A percentile compares a stretch with the other conserved stretches of the same genome.
These are phyloP conservation scores for Albifimbria verrucaria DNA, from an alignment of 2,329 filamentous ascomycete species.

Conservation along the genomic window DNA sequence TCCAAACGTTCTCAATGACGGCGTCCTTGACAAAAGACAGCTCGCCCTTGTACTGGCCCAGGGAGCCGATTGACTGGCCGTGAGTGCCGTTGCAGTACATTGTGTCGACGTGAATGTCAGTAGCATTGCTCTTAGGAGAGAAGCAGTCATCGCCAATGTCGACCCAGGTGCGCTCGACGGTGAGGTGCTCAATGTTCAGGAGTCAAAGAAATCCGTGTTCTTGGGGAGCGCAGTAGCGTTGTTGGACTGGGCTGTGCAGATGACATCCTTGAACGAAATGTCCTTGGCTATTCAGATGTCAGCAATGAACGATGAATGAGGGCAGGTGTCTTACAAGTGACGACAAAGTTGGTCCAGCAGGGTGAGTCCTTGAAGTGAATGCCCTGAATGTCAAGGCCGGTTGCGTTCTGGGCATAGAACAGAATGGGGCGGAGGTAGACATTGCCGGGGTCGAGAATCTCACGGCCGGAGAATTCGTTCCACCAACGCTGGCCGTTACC, in stretches of 20 bases:
- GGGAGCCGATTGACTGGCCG: slow-evolving; percentile 55
- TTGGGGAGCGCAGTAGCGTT: slow-evolving; percentile 45
- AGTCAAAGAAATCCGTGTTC: slow-evolving; percentile 63
- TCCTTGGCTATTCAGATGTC: too few species aligned
- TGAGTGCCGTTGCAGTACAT: slow-evolving; percentile 60
- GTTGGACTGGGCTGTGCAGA: slow-evolving; percentile 50
- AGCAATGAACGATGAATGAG: too few species aligned
- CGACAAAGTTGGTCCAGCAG: slow-evolving; percentile 62
- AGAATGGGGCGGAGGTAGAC: slow-evolving; percentile 56
- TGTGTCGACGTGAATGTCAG: slow-evolving; percentile 55
- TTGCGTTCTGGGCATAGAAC: slow-evolving; percentile 60
- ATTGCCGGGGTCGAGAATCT: slow-evolving; percentile 51
- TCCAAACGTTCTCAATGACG: slow-evolving; percentile 56
- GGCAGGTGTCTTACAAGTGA: too few species aligned
- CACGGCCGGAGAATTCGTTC: slow-evolving; percentile 37
- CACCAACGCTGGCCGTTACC: slow-evolving; percentile 46
- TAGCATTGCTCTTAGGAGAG: slow-evolving; percentile 57
- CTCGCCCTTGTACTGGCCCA: slow-evolving; percentile 55
- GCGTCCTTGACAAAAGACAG: slow-evolving; percentile 54
- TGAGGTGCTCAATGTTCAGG: slow-evolving; percentile 54
- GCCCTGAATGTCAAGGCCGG: slow-evolving; percentile 53
- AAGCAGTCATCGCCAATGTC: slow-evolving; percentile 60
- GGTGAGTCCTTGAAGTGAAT: slow-evolving; percentile 59
- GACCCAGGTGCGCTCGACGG: slow-evolving; percentile 48
- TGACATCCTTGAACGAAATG: slow-evolving; percentile 50